Base-by-base conservation (phyloP, 2,329 filamentous ascomycete species). In the Pyrenochaeta sp. region DNA sequence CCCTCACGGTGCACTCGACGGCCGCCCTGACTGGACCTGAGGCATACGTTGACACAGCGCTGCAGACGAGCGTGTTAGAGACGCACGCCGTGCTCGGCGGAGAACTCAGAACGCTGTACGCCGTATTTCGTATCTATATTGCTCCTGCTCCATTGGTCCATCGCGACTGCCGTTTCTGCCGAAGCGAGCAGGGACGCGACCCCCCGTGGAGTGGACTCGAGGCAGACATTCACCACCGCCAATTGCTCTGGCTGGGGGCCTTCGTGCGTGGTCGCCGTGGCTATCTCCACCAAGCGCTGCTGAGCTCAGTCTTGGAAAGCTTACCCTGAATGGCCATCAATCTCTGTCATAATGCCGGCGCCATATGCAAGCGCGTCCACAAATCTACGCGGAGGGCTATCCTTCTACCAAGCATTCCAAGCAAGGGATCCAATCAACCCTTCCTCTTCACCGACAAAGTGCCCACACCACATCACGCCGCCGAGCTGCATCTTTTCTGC, bases 401-500 rank as follows among this genome's bases (percentile, higher is more conserved):
- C n/a, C n/a, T n/a, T 35, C 26, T 27, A 31, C 24, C 40, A 29
- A 17, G 3, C 19, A 35, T 26, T 17, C 21, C 13, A 26, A 23
- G 24, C 20, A 26, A 19, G 35, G 24, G 29, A 21, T 22, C 2
- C 14, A 28, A 11, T 13, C 23, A 18, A 27, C 23, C 6, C 4
- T 21, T 4, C 32, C 9, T 35, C 41, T 39, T 49, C 51, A 57
- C 51, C 48, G 53, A 50, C 46, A 28, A 36, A 30, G 26, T 32
- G 24, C 37, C 27, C 38, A 31, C 45, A 45, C 44, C 22, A 46
- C 38, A 41, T 46, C 41, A 42, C 35, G 39, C 39, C 19, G 24
- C 38, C 39, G 36, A 48, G 41, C 35, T 50, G 43, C 48, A 37
- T 41, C 47, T 32, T 35, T n/a, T 26, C 42, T 54, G 49, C 49